Evolutionary conservation across 2,329 filamentous ascomycete genomes (phyloP).

Genomic region (Aspergillus ibericus): DNA sequence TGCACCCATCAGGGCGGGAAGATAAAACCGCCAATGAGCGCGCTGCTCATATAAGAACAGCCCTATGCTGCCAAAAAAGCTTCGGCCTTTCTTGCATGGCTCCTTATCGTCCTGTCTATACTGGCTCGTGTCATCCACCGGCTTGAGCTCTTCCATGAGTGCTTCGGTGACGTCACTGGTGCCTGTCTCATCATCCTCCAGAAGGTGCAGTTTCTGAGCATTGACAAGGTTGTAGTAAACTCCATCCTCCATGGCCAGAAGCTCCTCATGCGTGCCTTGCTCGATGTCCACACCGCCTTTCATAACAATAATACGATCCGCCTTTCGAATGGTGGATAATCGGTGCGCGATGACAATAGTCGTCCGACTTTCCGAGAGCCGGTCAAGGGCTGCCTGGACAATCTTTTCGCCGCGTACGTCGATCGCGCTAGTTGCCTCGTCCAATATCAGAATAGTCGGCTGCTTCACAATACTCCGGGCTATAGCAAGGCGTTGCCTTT

Average conservation of each 20-base stretch:
- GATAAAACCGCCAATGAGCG: slow-evolving; percentile 30
- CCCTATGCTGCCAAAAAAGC: slow-evolving; percentile 23
- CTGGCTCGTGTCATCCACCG: not conserved
- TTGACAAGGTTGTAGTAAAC: slow-evolving; percentile 68
- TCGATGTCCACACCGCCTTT: slow-evolving; percentile 70
- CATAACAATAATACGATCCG: slow-evolving; percentile 76
- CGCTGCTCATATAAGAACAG: slow-evolving; percentile 36
- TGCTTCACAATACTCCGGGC: slow-evolving; percentile 68
- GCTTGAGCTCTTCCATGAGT: slow-evolving; percentile 4
- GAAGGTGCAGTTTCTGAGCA: slow-evolving; percentile 35
- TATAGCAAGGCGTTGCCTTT: slow-evolving; percentile 79
- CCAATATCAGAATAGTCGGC: slow-evolving; percentile 67
- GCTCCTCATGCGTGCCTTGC: slow-evolving; percentile 70
- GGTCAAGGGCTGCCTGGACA: slow-evolving; percentile 56
- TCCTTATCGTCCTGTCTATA: not conserved
- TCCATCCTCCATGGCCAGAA: slow-evolving; percentile 60
- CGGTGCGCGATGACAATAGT: slow-evolving; percentile 78
- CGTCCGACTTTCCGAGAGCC: slow-evolving; percentile 61
- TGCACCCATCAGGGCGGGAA: slow-evolving; percentile 25
- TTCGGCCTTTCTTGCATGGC: slow-evolving; percentile 4
- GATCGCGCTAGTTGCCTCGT: slow-evolving; percentile 73
- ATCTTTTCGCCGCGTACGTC: slow-evolving; percentile 56
- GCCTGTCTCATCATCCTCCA: slow-evolving; percentile 8
- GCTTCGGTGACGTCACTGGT: not conserved
- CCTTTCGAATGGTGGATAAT: slow-evolving; percentile 70